A percentile compares a stretch with the other conserved stretches of the same genome.
Conservation (phyloP, 148 eudicot genomes). For the Dianthus caryophyllus region DNA sequence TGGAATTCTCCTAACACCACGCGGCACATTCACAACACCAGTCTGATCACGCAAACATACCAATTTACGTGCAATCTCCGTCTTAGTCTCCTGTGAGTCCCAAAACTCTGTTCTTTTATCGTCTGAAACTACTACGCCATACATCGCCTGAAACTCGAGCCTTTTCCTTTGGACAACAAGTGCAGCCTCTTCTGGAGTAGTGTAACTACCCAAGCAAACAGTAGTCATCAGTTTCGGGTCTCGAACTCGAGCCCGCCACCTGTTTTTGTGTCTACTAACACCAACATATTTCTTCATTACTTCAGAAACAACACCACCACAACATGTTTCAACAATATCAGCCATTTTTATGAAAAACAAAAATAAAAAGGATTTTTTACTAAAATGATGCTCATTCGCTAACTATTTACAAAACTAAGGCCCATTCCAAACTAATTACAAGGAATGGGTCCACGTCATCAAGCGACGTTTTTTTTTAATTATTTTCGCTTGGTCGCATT, state of each 20-base stretch:
- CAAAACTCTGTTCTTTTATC: background rate
- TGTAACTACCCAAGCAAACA: conserved; percentile 18
- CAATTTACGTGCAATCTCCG: background rate
- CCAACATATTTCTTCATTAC: background rate
- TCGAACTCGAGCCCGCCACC: conserved; percentile 18
- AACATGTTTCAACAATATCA: background rate
- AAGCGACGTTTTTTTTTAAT: no score
- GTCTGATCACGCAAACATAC: background rate
- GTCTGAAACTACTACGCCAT: background rate
- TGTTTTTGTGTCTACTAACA: conserved; percentile 14
- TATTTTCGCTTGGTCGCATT: no score
- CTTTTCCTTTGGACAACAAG: conserved; percentile 16
- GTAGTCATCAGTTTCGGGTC: conserved; percentile 15
- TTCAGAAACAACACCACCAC: background rate
- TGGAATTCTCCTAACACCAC: conserved; percentile 16
- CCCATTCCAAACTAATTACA: no score
- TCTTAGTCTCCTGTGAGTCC: background rate
- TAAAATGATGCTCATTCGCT: no score
- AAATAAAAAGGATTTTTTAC: no score
- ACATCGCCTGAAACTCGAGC: conserved; percentile 2
- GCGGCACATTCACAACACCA: conserved; percentile 9
- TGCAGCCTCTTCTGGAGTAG: conserved; percentile 12
- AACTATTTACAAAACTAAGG: no score
- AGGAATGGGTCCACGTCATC: no score
- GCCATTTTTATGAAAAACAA: conserved; percentile 1